Evolutionary conservation across 1,284 basidiomycete species (phyloP), one percentile per base, ranked within the genome.

Genomic region (Cutaneotrichosporon sp.): DNA sequence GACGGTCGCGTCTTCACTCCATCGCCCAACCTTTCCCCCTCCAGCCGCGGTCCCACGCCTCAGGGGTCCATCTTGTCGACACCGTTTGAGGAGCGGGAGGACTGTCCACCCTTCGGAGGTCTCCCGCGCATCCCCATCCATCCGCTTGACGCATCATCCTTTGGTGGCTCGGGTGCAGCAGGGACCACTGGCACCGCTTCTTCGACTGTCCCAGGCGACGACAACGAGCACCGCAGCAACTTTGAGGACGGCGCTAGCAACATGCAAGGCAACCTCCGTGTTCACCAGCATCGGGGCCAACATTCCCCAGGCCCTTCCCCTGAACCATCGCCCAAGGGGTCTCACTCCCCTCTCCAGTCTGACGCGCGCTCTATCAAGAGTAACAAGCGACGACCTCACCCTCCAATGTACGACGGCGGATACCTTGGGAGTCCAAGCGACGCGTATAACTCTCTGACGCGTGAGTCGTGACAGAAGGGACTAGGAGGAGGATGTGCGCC

Each of bases 51-150:
- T 1, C 22, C 55, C 8, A 40, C 55, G 13, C 55, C 55, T 16
- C 55, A 56, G 55, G 55, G 36, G 38, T 56, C 55, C 22, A 38
- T 42, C 38, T 30, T 56, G 16, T 42, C 55, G 13, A 56, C 55
- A 8, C 55, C 55, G 22, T 40, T 46, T 14, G 55, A 46, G 4
- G 55, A 56, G 22, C 38, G 38, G 5, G 51, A 53, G 2, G 13
- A 42, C 13, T n/a, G 6, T 38, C 38, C 55, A 9, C 55, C 36
- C 3, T 56, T 56, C 16, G 38, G 22, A 11, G 9, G 22, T 2
- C 34, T 56, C 8, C 38, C 55, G 21, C 5, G 1, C 22, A 56
- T 56, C 14, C 51, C 51, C 30, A 30, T 32, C 31, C 30, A 31
- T 13, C 55, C 55, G 1, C 21, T 46, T 8, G 2, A 21, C 26